These are phyloP conservation scores for Gyromitra esculenta DNA, from an alignment of 2,329 filamentous ascomycete species.

Conservation along the genomic window DNA sequence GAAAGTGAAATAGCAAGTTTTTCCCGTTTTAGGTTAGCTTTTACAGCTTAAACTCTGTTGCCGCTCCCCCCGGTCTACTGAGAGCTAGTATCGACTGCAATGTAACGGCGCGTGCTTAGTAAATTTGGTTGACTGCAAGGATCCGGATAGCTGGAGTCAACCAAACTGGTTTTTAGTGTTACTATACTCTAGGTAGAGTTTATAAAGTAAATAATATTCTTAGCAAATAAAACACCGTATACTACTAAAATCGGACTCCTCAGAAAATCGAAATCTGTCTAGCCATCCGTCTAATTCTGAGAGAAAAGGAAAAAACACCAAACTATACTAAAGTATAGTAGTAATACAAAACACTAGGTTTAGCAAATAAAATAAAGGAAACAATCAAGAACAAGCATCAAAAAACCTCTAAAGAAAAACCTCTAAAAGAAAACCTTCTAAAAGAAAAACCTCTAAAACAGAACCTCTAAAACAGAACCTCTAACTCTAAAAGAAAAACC, in stretches of 20 bases:
- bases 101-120: neutral
- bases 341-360: slow-evolving; percentile 23
- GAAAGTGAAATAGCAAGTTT: neutral
- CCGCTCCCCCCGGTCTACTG: neutral
- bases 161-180: neutral
- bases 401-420: too few species aligned
- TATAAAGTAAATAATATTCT: slow-evolving; percentile 5
- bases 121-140: too few species aligned
- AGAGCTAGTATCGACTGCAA: neutral
- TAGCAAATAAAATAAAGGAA: neutral
- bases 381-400: neutral
- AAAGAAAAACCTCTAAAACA: too few species aligned
- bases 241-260: slow-evolving; percentile 12
- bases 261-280: slow-evolving; percentile 17
- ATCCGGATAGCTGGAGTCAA: neutral
- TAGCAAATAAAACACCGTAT: neutral
- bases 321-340: slow-evolving; percentile 13
- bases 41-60: neutral
- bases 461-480: too few species aligned
- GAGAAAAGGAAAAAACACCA: slow-evolving; percentile 9
- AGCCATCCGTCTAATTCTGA: slow-evolving; percentile 1
- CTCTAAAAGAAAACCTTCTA: too few species aligned
- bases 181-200: neutral
- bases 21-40: neutral
- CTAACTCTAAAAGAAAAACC: neutral